A percentile compares a stretch with the other conserved stretches of the same genome.
phyloP scores from a whole-genome alignment of 805 yeast genomes.

The Brettanomyces anomalus region DNA sequence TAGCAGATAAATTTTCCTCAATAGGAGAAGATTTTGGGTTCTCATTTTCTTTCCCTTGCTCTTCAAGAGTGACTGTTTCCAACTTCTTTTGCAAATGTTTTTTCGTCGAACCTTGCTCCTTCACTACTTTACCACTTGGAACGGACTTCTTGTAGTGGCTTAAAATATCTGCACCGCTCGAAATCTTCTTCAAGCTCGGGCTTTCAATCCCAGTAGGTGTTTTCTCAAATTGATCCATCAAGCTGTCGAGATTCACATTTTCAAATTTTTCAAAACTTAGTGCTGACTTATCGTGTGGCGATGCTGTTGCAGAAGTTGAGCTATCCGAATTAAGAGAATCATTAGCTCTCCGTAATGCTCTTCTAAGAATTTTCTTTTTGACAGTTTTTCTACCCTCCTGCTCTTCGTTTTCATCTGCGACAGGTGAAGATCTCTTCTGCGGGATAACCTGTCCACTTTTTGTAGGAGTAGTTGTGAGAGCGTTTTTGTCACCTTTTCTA shows the following conservation, averaged over 20 bases:
- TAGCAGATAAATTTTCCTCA: not conserved
- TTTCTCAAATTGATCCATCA: conserved; percentile 4
- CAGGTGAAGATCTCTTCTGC: conserved; percentile 1
- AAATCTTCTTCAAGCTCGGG: conserved; percentile 1
- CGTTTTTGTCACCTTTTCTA: too few relatives aligned
- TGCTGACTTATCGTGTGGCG: conserved; percentile 7
- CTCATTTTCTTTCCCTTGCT: not conserved
- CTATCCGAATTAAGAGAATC: not conserved
- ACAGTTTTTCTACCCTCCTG: not conserved
- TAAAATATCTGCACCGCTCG: conserved; percentile 2
- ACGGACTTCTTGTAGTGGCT: conserved; percentile 10
- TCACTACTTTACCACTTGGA: conserved; percentile 10
- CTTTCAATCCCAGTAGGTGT: conserved; percentile 6
- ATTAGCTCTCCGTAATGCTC: not conserved
- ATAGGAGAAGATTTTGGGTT: not conserved
- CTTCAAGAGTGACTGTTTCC: not conserved
- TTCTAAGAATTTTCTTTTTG: not conserved
- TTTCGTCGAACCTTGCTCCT: not conserved
- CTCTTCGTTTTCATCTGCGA: not conserved
- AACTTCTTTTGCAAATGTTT: not conserved
- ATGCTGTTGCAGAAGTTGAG: not conserved
- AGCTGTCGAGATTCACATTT: conserved; percentile 11
- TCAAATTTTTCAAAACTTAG: conserved; percentile 18
- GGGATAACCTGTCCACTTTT: not conserved
- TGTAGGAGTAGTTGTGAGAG: too few relatives aligned